These are phyloP conservation scores for Penicillium sp. DNA, from an alignment of 2,329 filamentous ascomycete genomes.

Conservation along the genomic window DNA sequence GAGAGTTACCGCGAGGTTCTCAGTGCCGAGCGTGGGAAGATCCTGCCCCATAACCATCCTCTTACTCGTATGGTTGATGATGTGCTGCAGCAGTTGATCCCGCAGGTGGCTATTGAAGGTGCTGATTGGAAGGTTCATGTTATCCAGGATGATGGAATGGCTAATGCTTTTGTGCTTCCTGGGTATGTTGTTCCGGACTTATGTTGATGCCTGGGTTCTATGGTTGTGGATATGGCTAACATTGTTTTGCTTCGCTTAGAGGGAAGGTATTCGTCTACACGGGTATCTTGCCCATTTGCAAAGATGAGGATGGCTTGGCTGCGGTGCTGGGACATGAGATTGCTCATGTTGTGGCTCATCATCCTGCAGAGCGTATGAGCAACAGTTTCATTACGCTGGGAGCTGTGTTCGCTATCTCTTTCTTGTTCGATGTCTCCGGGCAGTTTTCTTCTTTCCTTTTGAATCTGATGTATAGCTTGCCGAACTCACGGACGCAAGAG, in stretches of 20 bases:
- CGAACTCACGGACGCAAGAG: constrained; percentile 59
- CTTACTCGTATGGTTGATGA: constrained; percentile 50
- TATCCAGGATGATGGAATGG: constrained; percentile 48
- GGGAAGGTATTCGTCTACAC: constrained; percentile 66
- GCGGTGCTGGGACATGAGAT: constrained; percentile 64
- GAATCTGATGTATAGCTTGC: constrained; percentile 52
- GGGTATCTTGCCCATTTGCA: constrained; percentile 58
- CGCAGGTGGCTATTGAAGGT: constrained; percentile 47
- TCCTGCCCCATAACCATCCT: constrained; percentile 53
- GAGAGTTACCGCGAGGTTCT: constrained; percentile 50
- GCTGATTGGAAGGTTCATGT: constrained; percentile 58
- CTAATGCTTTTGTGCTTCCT: constrained; percentile 63
- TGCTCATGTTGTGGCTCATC: constrained; percentile 60
- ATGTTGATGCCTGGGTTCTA: neutral
- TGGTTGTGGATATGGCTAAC: constrained; percentile 1
- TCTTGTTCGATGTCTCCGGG: constrained; percentile 43
- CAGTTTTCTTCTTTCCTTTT: constrained; percentile 42
- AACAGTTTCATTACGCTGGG: constrained; percentile 36
- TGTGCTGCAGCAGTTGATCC: constrained; percentile 55
- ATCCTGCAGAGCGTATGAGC: constrained; percentile 56
- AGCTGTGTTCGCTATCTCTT: constrained; percentile 26
- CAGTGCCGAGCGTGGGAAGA: constrained; percentile 43
- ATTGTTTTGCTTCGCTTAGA: constrained; percentile 23
- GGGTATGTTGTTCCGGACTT: constrained; percentile 39
- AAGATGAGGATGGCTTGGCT: constrained; percentile 57